Conservation (phyloP, 306 rosid genomes). For the Acacia crassicarpa region DNA sequence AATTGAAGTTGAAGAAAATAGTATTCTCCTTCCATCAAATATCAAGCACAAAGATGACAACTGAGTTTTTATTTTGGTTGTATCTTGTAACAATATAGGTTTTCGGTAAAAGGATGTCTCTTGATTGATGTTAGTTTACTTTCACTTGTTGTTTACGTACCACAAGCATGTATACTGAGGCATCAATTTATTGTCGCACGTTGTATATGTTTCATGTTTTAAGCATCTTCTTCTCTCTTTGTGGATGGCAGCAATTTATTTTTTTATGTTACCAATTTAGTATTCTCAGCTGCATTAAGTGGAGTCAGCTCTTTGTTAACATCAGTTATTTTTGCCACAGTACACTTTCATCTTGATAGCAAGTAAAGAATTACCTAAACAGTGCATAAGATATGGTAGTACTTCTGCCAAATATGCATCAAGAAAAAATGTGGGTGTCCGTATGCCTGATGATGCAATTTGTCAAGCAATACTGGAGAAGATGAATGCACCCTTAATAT, state of each 20-base stretch:
- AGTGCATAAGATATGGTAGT: constrained; percentile 77
- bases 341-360: constrained; percentile 93
- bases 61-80: not conserved
- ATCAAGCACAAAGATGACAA: not conserved
- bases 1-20: not conserved
- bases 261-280: constrained; percentile 21
- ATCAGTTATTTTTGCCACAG: constrained; percentile 51
- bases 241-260: not conserved
- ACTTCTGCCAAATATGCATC: constrained; percentile 63
- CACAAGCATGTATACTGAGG: not conserved
- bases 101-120: constrained; percentile 28
- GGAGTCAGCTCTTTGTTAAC: constrained; percentile 30
- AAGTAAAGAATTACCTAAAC: constrained; percentile 87
- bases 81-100: not conserved
- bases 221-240: not conserved
- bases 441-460: constrained; percentile 83
- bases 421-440: constrained; percentile 86
- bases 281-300: constrained; percentile 9
- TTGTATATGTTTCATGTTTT: constrained; percentile 3
- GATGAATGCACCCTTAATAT: constrained; percentile 80
- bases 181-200: not conserved
- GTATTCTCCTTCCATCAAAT: not conserved
- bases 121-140: constrained; percentile 2
- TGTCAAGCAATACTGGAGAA: constrained; percentile 82
- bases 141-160: not conserved